Evolutionary conservation across 2,329 filamentous ascomycete genomes (phyloP).

Genomic region (Gnomoniopsis smithogilvyi): DNA sequence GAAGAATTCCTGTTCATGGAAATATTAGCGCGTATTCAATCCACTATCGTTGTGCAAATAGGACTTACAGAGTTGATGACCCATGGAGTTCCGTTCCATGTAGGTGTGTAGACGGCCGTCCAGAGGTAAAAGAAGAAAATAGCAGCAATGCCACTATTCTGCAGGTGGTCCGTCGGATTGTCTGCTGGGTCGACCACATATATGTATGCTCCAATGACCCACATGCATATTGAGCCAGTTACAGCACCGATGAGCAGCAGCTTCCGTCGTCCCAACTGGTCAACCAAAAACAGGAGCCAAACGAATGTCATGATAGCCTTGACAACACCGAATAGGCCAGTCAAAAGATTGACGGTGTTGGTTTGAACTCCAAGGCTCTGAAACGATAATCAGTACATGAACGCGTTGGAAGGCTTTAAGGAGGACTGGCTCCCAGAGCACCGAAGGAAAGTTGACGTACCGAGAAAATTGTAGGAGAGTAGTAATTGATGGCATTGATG

Average conservation of each 20-base stretch:
- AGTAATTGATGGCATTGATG: slow-evolving; percentile 10
- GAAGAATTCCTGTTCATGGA: slow-evolving; percentile 59
- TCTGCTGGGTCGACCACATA: slow-evolving; percentile 40
- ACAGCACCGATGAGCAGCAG: slow-evolving; percentile 62
- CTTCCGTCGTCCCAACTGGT: slow-evolving; percentile 51
- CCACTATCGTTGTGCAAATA: not conserved
- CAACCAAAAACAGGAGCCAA: slow-evolving; percentile 68
- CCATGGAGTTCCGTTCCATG: slow-evolving; percentile 74
- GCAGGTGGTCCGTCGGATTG: slow-evolving; percentile 27
- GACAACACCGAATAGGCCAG: slow-evolving; percentile 74
- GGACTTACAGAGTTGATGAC: slow-evolving; percentile 55
- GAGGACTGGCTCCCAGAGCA: slow-evolving; percentile 21
- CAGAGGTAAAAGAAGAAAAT: slow-evolving; percentile 74
- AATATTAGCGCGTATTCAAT: not conserved
- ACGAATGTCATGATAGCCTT: slow-evolving; percentile 67
- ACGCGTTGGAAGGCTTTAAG: not conserved
- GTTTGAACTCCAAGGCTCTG: slow-evolving; percentile 45
- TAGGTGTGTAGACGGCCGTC: slow-evolving; percentile 69
- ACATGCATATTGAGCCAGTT: slow-evolving; percentile 60
- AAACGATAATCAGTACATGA: slow-evolving; percentile 50
- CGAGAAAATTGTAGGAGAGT: slow-evolving; percentile 56
- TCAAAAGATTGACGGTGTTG: slow-evolving; percentile 51
- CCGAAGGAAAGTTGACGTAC: slow-evolving; percentile 44
- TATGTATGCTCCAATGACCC: slow-evolving; percentile 62
- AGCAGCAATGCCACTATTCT: slow-evolving; percentile 50